Conservation (phyloP, 306 rosid genomes). For the Glycyrrhiza uralensis region DNA sequence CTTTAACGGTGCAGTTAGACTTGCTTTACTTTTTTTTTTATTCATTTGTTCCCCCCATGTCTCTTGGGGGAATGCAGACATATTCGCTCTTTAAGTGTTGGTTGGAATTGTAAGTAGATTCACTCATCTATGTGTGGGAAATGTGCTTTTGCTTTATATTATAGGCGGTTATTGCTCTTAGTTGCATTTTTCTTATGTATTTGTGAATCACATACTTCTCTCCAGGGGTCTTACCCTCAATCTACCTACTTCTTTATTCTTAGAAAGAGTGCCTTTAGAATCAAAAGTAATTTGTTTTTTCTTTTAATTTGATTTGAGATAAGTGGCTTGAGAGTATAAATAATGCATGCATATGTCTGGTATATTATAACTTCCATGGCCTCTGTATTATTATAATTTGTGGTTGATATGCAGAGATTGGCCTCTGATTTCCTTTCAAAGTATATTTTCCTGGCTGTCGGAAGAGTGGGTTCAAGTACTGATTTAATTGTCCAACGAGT, state of each 20-base stretch:
- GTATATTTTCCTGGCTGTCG: slow-evolving; percentile 90
- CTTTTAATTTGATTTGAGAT: background rate
- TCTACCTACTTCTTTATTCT: background rate
- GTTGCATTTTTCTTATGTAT: background rate
- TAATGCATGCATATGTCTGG: background rate
- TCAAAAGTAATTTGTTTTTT: background rate
- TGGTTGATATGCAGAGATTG: slow-evolving; percentile 70
- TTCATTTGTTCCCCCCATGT: background rate
- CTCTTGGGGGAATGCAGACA: background rate
- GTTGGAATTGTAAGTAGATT: background rate
- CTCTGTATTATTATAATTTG: slow-evolving; percentile 14
- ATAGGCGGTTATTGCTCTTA: background rate
- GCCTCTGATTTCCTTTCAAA: slow-evolving; percentile 92
- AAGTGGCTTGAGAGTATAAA: background rate
- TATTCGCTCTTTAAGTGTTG: background rate
- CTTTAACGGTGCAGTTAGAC: background rate
- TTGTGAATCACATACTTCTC: background rate
- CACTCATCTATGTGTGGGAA: background rate
- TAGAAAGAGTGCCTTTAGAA: background rate
- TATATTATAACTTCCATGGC: background rate
- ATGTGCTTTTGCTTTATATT: background rate
- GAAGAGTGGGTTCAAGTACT: slow-evolving; percentile 99
- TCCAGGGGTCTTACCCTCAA: background rate
- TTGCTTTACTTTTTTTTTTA: background rate
- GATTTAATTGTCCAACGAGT: slow-evolving; percentile 96